These are phyloP conservation scores for Phytophthora parvispora DNA, from an alignment of 352 stramenopile species.

Conservation along the genomic window DNA sequence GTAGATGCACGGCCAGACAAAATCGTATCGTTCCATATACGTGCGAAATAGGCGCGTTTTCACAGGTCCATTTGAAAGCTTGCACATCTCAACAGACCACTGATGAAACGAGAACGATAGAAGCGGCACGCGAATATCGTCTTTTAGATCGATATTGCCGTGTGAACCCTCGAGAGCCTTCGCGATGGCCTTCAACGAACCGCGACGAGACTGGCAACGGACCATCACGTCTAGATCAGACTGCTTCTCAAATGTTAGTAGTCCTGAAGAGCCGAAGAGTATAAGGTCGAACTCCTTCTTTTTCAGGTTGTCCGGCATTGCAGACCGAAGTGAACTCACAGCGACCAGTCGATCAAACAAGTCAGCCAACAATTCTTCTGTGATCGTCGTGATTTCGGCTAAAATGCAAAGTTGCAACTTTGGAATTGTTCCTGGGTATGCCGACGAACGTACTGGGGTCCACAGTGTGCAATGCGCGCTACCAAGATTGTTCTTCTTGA, in stretches of 20 bases:
- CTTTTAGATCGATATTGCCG: constrained; percentile 51
- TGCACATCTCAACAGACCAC: constrained; percentile 78
- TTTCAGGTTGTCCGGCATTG: constrained; percentile 49
- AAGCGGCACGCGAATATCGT: constrained; percentile 68
- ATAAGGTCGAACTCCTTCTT: constrained; percentile 57
- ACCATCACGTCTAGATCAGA: constrained; percentile 83
- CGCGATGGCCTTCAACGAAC: constrained; percentile 44
- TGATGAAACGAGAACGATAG: constrained; percentile 71
- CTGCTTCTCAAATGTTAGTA: constrained; percentile 83
- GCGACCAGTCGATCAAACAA: constrained; percentile 78
- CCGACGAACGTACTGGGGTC: constrained; percentile 31
- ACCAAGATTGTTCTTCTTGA: constrained; percentile 37
- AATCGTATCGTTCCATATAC: constrained; percentile 74
- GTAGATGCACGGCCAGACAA: constrained; percentile 82
- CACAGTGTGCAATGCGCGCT: constrained; percentile 30
- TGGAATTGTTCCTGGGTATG: constrained; percentile 46
- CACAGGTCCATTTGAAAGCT: constrained; percentile 60
- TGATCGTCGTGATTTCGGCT: constrained; percentile 56
- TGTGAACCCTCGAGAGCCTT: constrained; percentile 36
- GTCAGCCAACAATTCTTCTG: constrained; percentile 59
- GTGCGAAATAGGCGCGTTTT: constrained; percentile 78
- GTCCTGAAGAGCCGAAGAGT: constrained; percentile 75
- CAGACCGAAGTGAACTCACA: constrained; percentile 50
- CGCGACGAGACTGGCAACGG: constrained; percentile 17
- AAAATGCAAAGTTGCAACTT: constrained; percentile 74